Evolutionary conservation across 2,329 filamentous ascomycete genomes (phyloP).

Genomic region (Fusarium nematophilum): DNA sequence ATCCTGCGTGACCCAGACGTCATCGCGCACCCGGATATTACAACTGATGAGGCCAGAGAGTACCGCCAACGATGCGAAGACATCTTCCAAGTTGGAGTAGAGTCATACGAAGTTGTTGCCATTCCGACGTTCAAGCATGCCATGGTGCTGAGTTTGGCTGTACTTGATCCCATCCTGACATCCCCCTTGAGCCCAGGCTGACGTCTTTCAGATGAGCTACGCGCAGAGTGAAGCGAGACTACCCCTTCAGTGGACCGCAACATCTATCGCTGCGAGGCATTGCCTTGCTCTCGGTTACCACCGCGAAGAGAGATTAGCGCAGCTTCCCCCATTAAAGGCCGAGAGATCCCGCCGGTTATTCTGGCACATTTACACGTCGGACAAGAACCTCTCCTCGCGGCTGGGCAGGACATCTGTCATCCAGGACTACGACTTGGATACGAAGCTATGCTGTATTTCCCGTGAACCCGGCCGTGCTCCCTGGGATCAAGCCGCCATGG

Average conservation of each 20-base stretch:
- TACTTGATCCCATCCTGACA: neutral
- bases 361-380: neutral
- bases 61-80: no score
- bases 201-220: neutral
- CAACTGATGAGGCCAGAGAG: no score
- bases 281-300: neutral
- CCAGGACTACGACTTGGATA: neutral
- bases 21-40: no score
- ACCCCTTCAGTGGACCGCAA: neutral
- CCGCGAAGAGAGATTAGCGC: neutral
- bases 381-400: neutral
- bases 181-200: neutral
- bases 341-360: neutral
- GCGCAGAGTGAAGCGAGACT: neutral
- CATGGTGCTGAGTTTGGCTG: no score
- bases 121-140: no score
- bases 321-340: neutral
- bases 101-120: no score
- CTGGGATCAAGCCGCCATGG: neutral
- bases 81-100: no score
- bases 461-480: neutral
- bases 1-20: neutral
- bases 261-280: neutral
- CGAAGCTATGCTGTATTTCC: neutral
- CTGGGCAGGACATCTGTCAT: neutral